Base-by-base conservation (phyloP, 129 eudicot species). In the Solidago caesia region DNA sequence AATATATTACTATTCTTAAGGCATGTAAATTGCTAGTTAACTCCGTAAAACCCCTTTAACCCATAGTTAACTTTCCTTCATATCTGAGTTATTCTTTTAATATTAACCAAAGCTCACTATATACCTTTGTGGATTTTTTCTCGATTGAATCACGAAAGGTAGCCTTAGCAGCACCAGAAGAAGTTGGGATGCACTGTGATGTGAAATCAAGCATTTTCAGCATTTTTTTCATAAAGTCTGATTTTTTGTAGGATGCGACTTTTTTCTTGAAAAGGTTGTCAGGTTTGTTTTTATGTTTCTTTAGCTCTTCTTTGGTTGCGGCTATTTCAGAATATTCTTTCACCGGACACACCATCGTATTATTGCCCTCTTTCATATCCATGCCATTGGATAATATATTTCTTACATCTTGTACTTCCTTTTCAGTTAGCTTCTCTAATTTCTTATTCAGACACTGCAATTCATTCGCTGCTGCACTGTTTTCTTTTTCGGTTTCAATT, bases 101-200 rank as follows among this genome's bases (percentile, higher is more conserved):
- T 53, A 43, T 8, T 21, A 71, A 79, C 27, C 41, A 44, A 48
- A 64, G 45, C 62, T 67, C 6, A 55, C 49, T n/a, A 26, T 76
- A 57, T 67, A 89, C 97, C 96, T 89, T 89, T 2, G 87, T 78
- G 77, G 87, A 79, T 68, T 77, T 92, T 75, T 59, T 84, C 82
- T 77, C 74, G 16, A 77, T 77, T 55, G 85, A 44, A 70, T 70
- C 80, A 67, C 87, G 45, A 75, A 52, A 52, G 68, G 71, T 64
- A 44, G 74, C 82, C 29, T 77, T 71, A 65, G 52, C 71, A 72
- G 21, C 21, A 21, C 56, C 58, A 51, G 76, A 72, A 68, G 84
- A 51, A 81, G 78, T 59, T 67, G 59, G 75, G 59, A 77, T 64
- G 70, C 80, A 68, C 45, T 48, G 72, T 59, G 87, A 80, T 44